Base-by-base conservation (phyloP, 75 land plant species). In the Azolla pinnata region DNA sequence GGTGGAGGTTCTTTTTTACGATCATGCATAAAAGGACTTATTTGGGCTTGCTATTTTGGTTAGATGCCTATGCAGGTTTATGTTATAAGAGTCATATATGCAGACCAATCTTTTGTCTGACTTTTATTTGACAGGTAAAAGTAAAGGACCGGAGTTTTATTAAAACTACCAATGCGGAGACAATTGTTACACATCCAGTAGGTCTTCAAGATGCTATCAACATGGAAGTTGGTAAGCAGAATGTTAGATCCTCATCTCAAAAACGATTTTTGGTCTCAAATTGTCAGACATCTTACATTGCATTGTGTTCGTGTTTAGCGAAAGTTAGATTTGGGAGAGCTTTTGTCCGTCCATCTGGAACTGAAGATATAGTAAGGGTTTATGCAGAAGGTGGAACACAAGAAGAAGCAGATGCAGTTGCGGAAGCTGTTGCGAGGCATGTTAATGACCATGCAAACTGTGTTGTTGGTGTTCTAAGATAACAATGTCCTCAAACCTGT, bases 261-360 rank as follows among this genome's bases (percentile, higher is more conserved):
- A 38, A n/a, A n/a, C n/a, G 42, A 7, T 38, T 38, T 14, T 38
- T 7, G 42, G 42, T 14, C 14, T 7, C 42, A 38, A 38, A 38
- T 38, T 7, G 10, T 38, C 14, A 14, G 7, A 14, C 42, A 38
- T 38, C 14, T 38, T n/a, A n/a, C 42, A 38, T 38, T 7, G 14
- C 7, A 38, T 48, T 48, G 51, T 4, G 18, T 20, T 7, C 19
- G 19, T 7, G 21, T 58, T 29, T 59, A 73, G 75, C 25, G 23
- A 85, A 92, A 57, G 72, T 76, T 46, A 57, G 62, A 28, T 59
- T 56, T 51, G 97, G 96, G n/a, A 68, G 97, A 32, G 79, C 79
- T 57, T 92, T 92, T 75, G 72, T 92, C 33, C 65, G 97, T 25
- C 96, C 97, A 12, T 92, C 97, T 56, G 97, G 97, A 27, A 92